phyloP scores from a whole-genome alignment of 495 filamentous ascomycete species.

The Apodospora peruviana region DNA sequence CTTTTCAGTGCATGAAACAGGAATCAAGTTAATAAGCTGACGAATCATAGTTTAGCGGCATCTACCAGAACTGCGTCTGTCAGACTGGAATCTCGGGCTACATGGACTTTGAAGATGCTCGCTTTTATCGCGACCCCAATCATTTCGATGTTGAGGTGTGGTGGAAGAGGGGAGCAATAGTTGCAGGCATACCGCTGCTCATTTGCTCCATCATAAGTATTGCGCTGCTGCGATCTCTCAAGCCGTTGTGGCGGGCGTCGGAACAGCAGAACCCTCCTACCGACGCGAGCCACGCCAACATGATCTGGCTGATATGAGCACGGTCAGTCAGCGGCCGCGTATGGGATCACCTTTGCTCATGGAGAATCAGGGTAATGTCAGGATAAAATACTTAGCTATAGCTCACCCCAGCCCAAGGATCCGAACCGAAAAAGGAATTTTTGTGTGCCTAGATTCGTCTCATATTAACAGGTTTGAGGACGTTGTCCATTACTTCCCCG shows the following conservation, averaged over 20 bases:
- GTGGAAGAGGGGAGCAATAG: slow-evolving; percentile 3
- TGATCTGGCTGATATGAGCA: neutral
- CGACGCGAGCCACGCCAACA: neutral
- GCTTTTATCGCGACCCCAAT: slow-evolving; percentile 6
- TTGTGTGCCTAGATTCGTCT: no score
- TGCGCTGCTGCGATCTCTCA: neutral
- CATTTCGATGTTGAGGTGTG: slow-evolving; percentile 9
- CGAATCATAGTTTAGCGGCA: slow-evolving; percentile 31
- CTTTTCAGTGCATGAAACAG: neutral
- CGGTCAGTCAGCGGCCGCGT: no score
- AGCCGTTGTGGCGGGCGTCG: neutral
- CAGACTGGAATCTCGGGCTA: slow-evolving; percentile 16
- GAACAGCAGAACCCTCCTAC: neutral
- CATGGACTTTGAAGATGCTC: slow-evolving; percentile 21
- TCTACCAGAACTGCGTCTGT: slow-evolving; percentile 18
- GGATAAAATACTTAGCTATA: no score
- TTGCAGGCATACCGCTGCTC: neutral
- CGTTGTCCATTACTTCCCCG: no score
- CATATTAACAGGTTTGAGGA: no score
- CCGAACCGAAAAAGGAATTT: no score
- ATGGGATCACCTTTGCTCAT: no score
- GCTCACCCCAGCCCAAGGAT: no score
- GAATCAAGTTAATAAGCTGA: neutral
- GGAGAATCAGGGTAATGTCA: no score
- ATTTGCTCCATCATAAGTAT: neutral